These are phyloP conservation scores for Penicillium atrosanguineum DNA, from an alignment of 495 filamentous ascomycete species.

Conservation along the genomic window DNA sequence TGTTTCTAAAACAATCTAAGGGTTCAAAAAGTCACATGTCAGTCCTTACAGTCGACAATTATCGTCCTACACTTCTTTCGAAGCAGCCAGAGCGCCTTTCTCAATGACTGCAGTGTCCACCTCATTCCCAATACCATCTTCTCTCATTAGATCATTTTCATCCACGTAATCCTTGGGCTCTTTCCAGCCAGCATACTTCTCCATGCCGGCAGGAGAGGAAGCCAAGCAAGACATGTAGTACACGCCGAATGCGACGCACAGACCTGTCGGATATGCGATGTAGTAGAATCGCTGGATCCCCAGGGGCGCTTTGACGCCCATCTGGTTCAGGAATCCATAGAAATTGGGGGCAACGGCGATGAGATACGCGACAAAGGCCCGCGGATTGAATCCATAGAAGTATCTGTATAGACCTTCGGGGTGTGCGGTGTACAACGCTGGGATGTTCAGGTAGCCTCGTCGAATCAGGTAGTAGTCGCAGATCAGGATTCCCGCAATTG, in stretches of 20 bases:
- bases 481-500: constrained; percentile 86
- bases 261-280: constrained; percentile 31
- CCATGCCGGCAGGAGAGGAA: constrained; percentile 16
- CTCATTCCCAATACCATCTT: background rate
- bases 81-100: background rate
- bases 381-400: constrained; percentile 21
- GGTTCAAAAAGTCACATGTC: no score
- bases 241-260: constrained; percentile 23
- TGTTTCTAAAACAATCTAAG: background rate
- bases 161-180: constrained; percentile 36
- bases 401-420: constrained; percentile 39
- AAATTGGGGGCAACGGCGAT: constrained; percentile 31
- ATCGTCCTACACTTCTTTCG: background rate
- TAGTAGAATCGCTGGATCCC: constrained; percentile 34
- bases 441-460: constrained; percentile 72
- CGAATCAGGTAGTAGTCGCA: constrained; percentile 87
- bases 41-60: no score
- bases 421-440: constrained; percentile 70
- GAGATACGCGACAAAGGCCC: constrained; percentile 27
- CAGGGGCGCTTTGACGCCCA: constrained; percentile 32
- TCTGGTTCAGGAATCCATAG: constrained; percentile 37
- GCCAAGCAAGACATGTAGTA: constrained; percentile 21
- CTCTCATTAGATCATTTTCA: constrained; percentile 14
- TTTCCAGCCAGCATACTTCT: constrained; percentile 25
- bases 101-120: background rate